Evolutionary conservation across 192 early-diverging fungal species (phyloP).

Genomic region (Gryganskiella cystojenkinii): DNA sequence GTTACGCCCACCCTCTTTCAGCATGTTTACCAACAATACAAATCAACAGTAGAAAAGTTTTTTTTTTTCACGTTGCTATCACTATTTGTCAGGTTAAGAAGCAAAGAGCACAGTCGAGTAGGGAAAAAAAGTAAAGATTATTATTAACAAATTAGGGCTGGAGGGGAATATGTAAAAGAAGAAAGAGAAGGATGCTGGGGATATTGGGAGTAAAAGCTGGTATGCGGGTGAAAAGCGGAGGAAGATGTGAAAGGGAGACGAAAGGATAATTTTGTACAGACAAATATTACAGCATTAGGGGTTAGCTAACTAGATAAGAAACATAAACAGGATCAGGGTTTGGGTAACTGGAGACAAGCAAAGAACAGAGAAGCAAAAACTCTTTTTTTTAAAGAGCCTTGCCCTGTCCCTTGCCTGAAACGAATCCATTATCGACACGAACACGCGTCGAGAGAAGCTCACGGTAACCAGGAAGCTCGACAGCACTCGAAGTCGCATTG

Average conservation of each 20-base stretch:
- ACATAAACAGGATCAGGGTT: too few species aligned
- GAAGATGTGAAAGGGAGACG: not conserved
- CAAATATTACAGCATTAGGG: too few species aligned
- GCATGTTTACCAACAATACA: not conserved
- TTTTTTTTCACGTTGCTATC: slow-evolving; percentile 4
- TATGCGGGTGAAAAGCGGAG: not conserved
- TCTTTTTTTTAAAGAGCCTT: slow-evolving; percentile 36
- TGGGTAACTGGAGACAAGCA: not conserved
- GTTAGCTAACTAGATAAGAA: too few species aligned
- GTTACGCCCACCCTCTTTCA: slow-evolving; percentile 7
- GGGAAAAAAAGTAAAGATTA: not conserved
- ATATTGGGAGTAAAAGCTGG: not conserved
- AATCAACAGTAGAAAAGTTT: not conserved
- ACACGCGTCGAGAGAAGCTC: slow-evolving; percentile 32
- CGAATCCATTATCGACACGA: slow-evolving; percentile 42
- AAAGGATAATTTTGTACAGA: not conserved
- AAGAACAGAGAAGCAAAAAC: too few species aligned
- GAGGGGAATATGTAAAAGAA: not conserved
- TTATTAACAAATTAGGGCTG: not conserved
- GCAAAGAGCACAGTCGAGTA: not conserved
- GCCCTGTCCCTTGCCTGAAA: slow-evolving; percentile 54
- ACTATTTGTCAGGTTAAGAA: not conserved
- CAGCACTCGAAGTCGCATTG: not conserved
- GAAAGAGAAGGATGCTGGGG: not conserved
- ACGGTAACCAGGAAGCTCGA: slow-evolving; percentile 36